These are phyloP conservation scores for Salvia hispanica DNA, from an alignment of 257 asterid genomes.

Conservation along the genomic window DNA sequence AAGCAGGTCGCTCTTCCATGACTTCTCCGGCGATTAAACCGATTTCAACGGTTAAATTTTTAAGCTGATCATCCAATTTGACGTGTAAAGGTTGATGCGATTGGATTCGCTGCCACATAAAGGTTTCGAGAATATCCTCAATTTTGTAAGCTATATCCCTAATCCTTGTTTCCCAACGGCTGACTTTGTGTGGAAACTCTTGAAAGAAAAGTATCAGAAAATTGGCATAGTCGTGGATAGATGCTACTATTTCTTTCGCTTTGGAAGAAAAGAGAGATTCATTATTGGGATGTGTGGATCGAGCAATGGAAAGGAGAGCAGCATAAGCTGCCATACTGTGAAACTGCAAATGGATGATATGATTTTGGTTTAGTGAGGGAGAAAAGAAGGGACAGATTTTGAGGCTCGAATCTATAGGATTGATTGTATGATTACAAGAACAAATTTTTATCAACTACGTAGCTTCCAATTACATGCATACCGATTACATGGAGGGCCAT, in stretches of 20 bases:
- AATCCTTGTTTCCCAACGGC: slow-evolving; percentile 1
- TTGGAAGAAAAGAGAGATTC: neutral
- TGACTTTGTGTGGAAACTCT: neutral
- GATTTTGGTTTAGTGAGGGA: no score
- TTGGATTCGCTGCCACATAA: no score
- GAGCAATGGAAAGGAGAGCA: slow-evolving; percentile 27
- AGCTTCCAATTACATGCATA: no score
- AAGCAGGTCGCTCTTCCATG: slow-evolving; percentile 1
- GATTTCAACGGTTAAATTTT: neutral
- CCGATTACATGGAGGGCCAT: no score
- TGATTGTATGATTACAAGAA: no score
- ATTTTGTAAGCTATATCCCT: neutral
- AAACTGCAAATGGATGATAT: no score
- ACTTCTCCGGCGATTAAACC: neutral
- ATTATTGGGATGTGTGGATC: slow-evolving; percentile 5
- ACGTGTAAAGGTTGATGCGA: neutral
- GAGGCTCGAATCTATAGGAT: no score
- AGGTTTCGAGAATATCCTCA: neutral
- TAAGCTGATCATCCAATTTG: neutral
- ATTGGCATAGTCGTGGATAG: neutral
- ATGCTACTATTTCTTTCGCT: neutral
- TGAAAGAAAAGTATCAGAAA: neutral
- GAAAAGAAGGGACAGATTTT: no score
- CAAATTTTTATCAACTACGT: no score
- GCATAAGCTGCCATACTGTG: slow-evolving; percentile 29